Conservation (phyloP, 75 land plant species). For the Sequoia sempervirens region DNA sequence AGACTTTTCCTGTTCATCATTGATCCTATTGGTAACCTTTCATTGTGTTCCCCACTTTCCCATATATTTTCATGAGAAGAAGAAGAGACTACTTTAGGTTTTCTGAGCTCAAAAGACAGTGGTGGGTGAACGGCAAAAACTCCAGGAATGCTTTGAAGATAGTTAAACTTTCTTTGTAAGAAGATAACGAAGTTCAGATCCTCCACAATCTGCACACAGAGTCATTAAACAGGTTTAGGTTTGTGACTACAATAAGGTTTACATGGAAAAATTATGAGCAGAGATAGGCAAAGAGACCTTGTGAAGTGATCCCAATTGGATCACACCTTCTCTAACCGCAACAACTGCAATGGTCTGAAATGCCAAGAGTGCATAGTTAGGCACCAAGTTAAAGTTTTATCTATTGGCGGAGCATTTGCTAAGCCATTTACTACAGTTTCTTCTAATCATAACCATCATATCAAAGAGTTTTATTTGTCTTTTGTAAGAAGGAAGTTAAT, state of each 20-base stretch:
- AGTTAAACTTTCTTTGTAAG: slow-evolving; percentile 78
- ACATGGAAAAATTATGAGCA: no score
- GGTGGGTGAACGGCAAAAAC: slow-evolving; percentile 58
- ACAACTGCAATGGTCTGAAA: slow-evolving; percentile 64
- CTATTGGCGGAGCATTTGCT: neutral
- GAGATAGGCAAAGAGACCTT: slow-evolving; percentile 39
- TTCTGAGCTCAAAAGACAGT: neutral
- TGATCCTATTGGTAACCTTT: neutral
- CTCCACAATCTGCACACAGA: slow-evolving; percentile 39
- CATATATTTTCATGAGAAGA: slow-evolving; percentile 1
- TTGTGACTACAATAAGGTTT: neutral
- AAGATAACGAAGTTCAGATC: slow-evolving; percentile 69
- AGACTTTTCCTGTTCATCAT: neutral
- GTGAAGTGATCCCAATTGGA: slow-evolving; percentile 67
- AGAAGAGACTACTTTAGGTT: neutral
- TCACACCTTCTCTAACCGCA: slow-evolving; percentile 66
- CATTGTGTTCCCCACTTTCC: neutral
- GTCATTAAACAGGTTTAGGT: neutral
- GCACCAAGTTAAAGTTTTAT: neutral
- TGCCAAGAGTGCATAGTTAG: neutral
- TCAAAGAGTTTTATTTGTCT: neutral
- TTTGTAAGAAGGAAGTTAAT: neutral
- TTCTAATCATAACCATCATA: neutral
- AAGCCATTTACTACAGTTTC: neutral
- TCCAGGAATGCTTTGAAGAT: slow-evolving; percentile 68